Base-by-base conservation (phyloP, 495 filamentous ascomycete genomes). In the Aspergillus sparsus region DNA sequence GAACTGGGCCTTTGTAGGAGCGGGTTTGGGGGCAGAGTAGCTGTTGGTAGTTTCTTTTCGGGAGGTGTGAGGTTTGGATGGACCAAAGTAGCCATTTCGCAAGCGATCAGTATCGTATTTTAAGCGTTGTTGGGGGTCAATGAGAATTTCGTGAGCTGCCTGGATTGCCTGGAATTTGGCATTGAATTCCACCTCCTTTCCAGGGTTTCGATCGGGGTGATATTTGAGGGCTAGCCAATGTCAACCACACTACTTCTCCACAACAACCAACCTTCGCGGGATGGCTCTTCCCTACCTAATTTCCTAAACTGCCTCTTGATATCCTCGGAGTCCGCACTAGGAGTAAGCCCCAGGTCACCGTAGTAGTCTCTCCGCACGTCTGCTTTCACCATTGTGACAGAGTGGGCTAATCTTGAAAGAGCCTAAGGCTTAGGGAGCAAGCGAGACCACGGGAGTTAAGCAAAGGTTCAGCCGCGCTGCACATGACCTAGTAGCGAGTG, bases 181-280 rank as follows among this genome's bases (percentile, higher is more conserved):
- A 58, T 86, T 90, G 58, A 87, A 87, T 62, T 91, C 90, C 18
- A 80, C 66, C 73, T 96, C 92, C 61, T 82, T 81, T 45, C 93
- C 93, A 5, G 87, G 89, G 65, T 97, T 96, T 45, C 92, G 86
- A 70, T 97, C 93, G 7, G 93, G 93, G 67, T 97, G 93, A 64
- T 87, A 95, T 66, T 86, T 87, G 31, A 94, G 80, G 36, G 92
- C 92, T 93, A 62, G 15, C 34, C 61, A 62, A 64, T 27, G 51
- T 62, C 45, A 58, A 55, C 33, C 46, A 18, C 6, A 10, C 37
- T 7, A 21, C 10, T 44, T 49, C 49, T 39, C 36, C n/a, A 3
- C 49, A 10, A 36, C 46, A 33, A 49, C 21, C 10, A 18, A 34
- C 37, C 27, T 27, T 15, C 18, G 44, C 45, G 9, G 49, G 32